Base-by-base conservation (phyloP, 148 eudicot genomes). In the Beta vulgaris region DNA sequence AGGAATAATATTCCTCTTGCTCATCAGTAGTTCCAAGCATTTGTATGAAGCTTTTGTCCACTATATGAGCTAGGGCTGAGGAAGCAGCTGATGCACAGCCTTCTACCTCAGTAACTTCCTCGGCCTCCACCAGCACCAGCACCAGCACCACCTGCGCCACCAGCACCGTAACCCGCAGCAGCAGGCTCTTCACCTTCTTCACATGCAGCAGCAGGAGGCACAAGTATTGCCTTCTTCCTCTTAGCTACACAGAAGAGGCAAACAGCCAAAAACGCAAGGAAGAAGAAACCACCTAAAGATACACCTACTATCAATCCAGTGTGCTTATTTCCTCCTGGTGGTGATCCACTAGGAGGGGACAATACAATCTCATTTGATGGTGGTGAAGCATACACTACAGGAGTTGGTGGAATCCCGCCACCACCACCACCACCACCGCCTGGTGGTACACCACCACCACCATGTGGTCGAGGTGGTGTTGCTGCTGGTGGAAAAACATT, bases 181-280 rank as follows among this genome's bases (percentile, higher is more conserved):
- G 62, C 10, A 37, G 65, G 14, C 18, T 46, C 16, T 46, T 46
- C 51, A 16, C 19, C 18, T 46, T 46, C 16, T 46, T 46, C 51
- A 16, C 19, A 14, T 46, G 51, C n/a, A 66, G 71, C 84, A 18
- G 82, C 78, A 12, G 84, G 70, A 0, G 90, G 85, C 15, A 76
- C 79, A 49, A 69, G 19, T 9, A 84, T 49, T 0, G 83, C 79
- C 72, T 68, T 85, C 81, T 73, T 83, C 54, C 64, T 87, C 88
- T 85, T 89, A 28, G 84, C 84, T 1, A 85, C 21, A 77, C 88
- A 87, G 34, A 87, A 87, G n/a, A 85, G 81, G 6, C 87, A 84
- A 1, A 77, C 70, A 0, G 84, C 89, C 2, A 89, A 77, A 72
- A 89, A 85, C 15, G 93, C 93, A 3, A 89, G 86, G 78, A 89